Base-by-base conservation (phyloP, 352 stramenopile species). In the Globisporangium iwayamae region DNA sequence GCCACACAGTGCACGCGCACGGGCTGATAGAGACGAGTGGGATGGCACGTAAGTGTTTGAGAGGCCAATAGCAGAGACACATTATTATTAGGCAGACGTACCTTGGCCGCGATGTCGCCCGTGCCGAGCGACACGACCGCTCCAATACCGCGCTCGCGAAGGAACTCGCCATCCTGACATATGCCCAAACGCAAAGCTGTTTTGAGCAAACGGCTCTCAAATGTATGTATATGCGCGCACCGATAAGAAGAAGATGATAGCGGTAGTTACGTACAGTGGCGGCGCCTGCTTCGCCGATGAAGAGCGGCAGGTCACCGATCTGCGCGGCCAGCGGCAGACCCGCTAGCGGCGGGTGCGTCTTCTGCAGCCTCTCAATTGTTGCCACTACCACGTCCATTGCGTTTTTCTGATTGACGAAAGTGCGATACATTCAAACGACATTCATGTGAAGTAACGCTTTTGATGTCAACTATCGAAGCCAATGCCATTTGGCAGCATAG, bases 81-180 rank as follows among this genome's bases (percentile, higher is more conserved):
- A 0, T 36, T 36, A 4, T 36, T 36, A 8, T 8, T 36, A 36
- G 7, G 7, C 38, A 14, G 0, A 46, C 62, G 13, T 41, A 90
- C 81, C 69, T 79, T 68, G 22, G 59, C 74, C 34, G 79, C 64
- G 25, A 93, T 69, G 46, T 78, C 69, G 7, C 76, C 79, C 7
- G 84, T 91, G 16, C 82, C 81, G 34, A 93, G 67, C 36, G 84
- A 85, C 10, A 91, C 43, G 34, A 91, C 67, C 20, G 73, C 70
- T 38, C 67, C 65, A 47, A 93, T 86, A 13, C 56, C 54, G 59
- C 83, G 76, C 13, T 61, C 45, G 10, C 69, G 53, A 2, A 90
- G 74, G 63, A 87, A 83, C 30, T 32, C 36, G 30, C 50, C 48
- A 56, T 61, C 8, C 34, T 28, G 54, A 56, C 7, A 22, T 9